These are phyloP conservation scores for Lepidium africanum DNA, from an alignment of 345 rosid species.

Conservation along the genomic window DNA sequence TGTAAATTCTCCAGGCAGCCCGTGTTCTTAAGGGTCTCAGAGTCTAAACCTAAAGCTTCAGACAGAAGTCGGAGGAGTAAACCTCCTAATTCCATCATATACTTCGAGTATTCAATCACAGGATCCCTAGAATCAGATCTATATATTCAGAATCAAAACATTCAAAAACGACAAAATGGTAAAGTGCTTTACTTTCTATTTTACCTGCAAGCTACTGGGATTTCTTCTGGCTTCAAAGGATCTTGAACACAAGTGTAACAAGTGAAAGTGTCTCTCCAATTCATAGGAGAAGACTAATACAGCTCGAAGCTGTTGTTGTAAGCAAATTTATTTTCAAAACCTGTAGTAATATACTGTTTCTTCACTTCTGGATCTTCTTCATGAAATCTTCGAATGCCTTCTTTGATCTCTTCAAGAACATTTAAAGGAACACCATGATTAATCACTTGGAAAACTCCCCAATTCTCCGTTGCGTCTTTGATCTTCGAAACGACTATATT, in stretches of 20 bases:
- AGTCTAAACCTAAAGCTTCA: constrained; percentile 29
- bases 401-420: constrained; percentile 27
- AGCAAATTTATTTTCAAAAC: background rate
- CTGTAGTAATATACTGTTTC: background rate
- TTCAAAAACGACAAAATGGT: background rate
- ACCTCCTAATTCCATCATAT: constrained; percentile 13
- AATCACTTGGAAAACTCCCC: constrained; percentile 44
- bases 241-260: constrained; percentile 23
- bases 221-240: constrained; percentile 30
- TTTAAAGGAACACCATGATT: constrained; percentile 37
- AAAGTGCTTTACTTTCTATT: background rate
- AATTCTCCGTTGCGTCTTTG: constrained; percentile 16
- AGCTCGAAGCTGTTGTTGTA: constrained; percentile 29
- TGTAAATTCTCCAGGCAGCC: constrained; percentile 14
- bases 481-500: constrained; percentile 17
- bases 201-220: constrained; percentile 37
- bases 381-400: constrained; percentile 9
- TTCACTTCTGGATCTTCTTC: constrained; percentile 13
- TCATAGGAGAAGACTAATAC: constrained; percentile 16
- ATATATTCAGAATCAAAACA: background rate
- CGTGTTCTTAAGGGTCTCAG: constrained; percentile 14
- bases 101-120: constrained; percentile 22
- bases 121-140: background rate
- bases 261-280: constrained; percentile 34
- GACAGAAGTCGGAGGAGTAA: constrained; percentile 21